Evolutionary conservation across 1,284 basidiomycete species (phyloP), one percentile per base, ranked within the genome.

Genomic region (Fomitopsis betulina): DNA sequence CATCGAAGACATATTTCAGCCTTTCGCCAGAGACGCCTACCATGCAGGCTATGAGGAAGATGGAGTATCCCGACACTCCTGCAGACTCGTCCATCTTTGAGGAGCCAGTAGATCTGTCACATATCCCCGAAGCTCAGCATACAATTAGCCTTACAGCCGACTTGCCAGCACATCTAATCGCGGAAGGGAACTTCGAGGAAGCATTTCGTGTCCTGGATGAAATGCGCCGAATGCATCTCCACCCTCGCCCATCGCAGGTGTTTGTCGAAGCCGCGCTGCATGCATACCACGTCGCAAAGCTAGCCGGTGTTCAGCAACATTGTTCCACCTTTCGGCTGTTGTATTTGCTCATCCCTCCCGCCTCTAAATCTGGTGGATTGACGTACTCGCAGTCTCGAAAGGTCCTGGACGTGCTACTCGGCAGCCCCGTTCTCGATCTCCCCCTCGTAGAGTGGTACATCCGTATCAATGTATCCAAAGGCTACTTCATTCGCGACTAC

Each of bases 341-440:
- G 79, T 69, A 77, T 54, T 68, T 73, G 10, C 68, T 80, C 32
- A 62, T 77, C 32, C 79, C 78, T 3, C 55, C 64, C 39, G 62
- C 63, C 12, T 13, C 42, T 9, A n/a, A n/a, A n/a, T 42, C 47
- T 12, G 30, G 37, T 21, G 40, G 2, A 23, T 0, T 6, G 17
- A 19, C 1, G 8, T n/a, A 10, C 10, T 1, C 4, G 39, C 9
- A 38, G 59, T 10, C 17, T 4, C 49, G 32, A 2, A 43, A 21
- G 40, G 53, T 61, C n/a, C 40, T 57, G 30, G 47, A 39, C n/a
- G 49, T 69, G 9, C 54, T 70, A 39, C 50, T 58, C 1, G 45
- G 56, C 19, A 30, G 64, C 30, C 30, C 49, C 3, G 32, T 50
- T 1, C 60, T 64, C 15, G 67, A 72, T 49, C 61, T 73, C 17